Conservation (phyloP, 139 green algal genomes). For the Chlorella ohadii region DNA sequence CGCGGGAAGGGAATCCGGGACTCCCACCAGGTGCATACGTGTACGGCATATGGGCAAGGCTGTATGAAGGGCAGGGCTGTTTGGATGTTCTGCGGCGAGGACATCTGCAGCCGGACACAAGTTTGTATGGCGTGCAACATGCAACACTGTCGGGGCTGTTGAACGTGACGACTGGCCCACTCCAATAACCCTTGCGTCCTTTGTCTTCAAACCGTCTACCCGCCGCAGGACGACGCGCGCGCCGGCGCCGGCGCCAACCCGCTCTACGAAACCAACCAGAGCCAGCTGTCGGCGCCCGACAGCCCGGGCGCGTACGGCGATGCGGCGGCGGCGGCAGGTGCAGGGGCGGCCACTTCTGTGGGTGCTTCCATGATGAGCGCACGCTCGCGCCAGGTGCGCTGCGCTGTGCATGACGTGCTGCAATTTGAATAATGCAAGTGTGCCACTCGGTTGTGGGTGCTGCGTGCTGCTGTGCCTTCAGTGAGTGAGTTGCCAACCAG, state of each 20-base stretch:
- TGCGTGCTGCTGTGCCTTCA: too few species aligned
- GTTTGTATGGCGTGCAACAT: too few species aligned
- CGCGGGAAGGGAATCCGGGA: constrained; percentile 15
- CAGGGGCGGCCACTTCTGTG: neutral
- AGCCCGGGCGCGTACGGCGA: neutral
- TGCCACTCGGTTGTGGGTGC: too few species aligned
- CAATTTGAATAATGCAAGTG: neutral
- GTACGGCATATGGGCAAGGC: too few species aligned
- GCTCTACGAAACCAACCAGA: constrained; percentile 33
- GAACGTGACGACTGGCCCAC: too few species aligned
- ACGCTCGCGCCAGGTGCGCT: constrained; percentile 6
- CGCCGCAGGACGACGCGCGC: neutral
- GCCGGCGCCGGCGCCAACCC: constrained; percentile 14
- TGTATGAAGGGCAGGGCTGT: too few species aligned
- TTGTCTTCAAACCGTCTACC: neutral
- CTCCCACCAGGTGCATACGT: constrained; percentile 14
- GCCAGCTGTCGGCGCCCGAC: constrained; percentile 20
- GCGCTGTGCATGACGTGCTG: neutral
- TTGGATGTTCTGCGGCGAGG: neutral
- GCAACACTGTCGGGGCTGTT: too few species aligned
- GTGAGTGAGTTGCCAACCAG: too few species aligned
- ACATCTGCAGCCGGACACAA: neutral
- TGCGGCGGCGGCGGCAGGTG: neutral
- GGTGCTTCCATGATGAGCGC: neutral
- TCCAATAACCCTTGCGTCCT: too few species aligned